phyloP scores from a whole-genome alignment of 495 filamentous ascomycete species.

The Talaromyces wortmannii region DNA sequence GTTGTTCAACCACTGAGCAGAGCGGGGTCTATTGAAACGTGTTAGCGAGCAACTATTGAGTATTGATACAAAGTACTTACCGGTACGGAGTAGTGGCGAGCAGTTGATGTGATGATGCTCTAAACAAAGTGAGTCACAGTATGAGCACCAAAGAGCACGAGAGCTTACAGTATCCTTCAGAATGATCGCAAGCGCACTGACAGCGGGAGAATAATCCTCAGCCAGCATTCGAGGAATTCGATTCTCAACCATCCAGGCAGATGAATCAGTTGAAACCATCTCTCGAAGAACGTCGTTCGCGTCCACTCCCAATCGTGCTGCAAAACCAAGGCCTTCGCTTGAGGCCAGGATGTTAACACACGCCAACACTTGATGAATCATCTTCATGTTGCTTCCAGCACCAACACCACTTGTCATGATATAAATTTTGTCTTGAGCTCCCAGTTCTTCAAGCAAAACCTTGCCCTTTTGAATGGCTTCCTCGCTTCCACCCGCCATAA shows the following conservation, averaged over 20 bases:
- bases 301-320: slow-evolving; percentile 61
- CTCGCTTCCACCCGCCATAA: slow-evolving; percentile 63
- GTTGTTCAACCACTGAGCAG: too few species aligned
- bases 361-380: slow-evolving; percentile 76
- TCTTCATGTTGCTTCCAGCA: slow-evolving; percentile 81
- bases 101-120: slow-evolving; percentile 74
- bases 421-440: slow-evolving; percentile 56
- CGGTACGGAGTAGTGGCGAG: too few species aligned
- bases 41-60: too few species aligned
- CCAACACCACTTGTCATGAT: slow-evolving; percentile 67
- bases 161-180: slow-evolving; percentile 61
- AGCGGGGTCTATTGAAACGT: too few species aligned
- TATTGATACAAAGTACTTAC: too few species aligned
- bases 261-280: slow-evolving; percentile 51
- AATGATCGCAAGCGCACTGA: slow-evolving; percentile 68
- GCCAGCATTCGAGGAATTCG: slow-evolving; percentile 63
- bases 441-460: slow-evolving; percentile 56
- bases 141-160: not conserved
- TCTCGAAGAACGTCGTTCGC: slow-evolving; percentile 45
- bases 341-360: slow-evolving; percentile 67
- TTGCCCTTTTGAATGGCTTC: slow-evolving; percentile 50
- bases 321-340: slow-evolving; percentile 69
- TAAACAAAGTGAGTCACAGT: slow-evolving; percentile 6
- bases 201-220: slow-evolving; percentile 55
- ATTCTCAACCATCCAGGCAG: slow-evolving; percentile 81